Evolutionary conservation across 2,329 filamentous ascomycete species (phyloP), one percentile per base, ranked within the genome.

Genomic region (Fusarium floridanum): DNA sequence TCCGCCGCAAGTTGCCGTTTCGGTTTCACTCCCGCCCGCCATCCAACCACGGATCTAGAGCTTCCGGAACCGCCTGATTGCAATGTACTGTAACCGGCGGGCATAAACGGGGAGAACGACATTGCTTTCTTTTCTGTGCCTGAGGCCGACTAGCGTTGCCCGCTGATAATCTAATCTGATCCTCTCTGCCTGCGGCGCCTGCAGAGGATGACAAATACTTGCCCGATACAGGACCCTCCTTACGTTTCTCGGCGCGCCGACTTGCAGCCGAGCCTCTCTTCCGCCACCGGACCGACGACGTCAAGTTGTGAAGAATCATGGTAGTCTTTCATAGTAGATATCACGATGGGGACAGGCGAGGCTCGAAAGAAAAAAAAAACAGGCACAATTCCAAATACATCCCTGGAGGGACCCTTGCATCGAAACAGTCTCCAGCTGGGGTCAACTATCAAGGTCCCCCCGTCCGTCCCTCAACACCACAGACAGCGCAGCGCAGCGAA

Each of bases 141-240:
- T 36, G 29, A 27, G 24, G 34, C 24, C 16, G 36, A 37, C 32
- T 29, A 65, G 63, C 48, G 39, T 32, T 14, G 64, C 24, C 24
- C 34, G 41, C 53, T 57, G 65, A 68, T 64, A 74, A 74, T 77
- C 73, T 75, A 68, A 78, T 75, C 75, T 72, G 75, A 77, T 78
- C 63, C 66, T 63, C 16, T 29, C 48, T 53, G 27, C 17, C 50
- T 55, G 67, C 32, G 48, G 67, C 32, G 48, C 4, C 50, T 55
- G 67, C 36, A 48, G 22, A 50, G n/a, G 34, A 59, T 78, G 75
- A 76, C 73, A 77, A 77, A 78, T 76, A 24, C 37, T 67, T 29
- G 20, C 43, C 34, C 61, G 32, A 64, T 41, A 73, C 34, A 62
- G 61, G 60, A 64, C 39, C 53, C 62, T 41, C 50, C n/a, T 64